These are phyloP conservation scores for Candida buenavistaensis DNA, from an alignment of 1,139 yeast species.

Conservation along the genomic window DNA sequence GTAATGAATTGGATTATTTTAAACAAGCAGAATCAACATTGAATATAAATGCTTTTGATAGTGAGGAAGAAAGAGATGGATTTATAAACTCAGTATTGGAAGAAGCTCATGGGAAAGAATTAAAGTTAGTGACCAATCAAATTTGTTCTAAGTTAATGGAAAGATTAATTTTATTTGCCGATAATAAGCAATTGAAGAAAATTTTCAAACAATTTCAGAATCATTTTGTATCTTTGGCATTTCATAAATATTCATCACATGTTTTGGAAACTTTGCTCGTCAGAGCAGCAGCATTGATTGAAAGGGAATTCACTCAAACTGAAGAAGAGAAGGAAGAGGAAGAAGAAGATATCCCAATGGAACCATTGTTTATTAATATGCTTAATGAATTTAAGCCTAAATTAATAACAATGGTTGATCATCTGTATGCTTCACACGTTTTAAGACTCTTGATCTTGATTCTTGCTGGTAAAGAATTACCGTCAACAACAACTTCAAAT, in stretches of 20 bases:
- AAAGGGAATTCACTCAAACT: slow-evolving; percentile 55
- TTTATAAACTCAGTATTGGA: slow-evolving; percentile 78
- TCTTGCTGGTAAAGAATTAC: slow-evolving; percentile 74
- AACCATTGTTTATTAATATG: slow-evolving; percentile 62
- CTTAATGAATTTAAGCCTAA: slow-evolving; percentile 66
- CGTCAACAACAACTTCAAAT: slow-evolving; percentile 72
- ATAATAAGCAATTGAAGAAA: slow-evolving; percentile 61
- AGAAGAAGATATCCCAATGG: slow-evolving; percentile 47
- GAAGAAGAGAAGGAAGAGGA: slow-evolving; percentile 31
- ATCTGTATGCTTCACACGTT: slow-evolving; percentile 88
- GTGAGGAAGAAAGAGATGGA: slow-evolving; percentile 68
- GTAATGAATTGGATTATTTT: slow-evolving; percentile 84
- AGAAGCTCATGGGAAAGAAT: slow-evolving; percentile 86
- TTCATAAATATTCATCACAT: slow-evolving; percentile 92
- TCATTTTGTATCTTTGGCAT: slow-evolving; percentile 72
- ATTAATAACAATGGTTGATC: slow-evolving; percentile 58
- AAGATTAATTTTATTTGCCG: slow-evolving; percentile 69
- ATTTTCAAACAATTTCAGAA: slow-evolving; percentile 69
- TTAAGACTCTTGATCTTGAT: slow-evolving; percentile 70
- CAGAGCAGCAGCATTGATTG: slow-evolving; percentile 73
- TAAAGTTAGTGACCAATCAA: slow-evolving; percentile 90
- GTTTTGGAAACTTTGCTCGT: slow-evolving; percentile 85
- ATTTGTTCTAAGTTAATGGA: slow-evolving; percentile 93
- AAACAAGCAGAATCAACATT: slow-evolving; percentile 88
- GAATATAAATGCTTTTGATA: slow-evolving; percentile 76